A percentile compares a stretch with the other conserved stretches of the same genome.
Evolutionary conservation across 2,329 filamentous ascomycete genomes (phyloP).

Genomic region (Hymenoscyphus linearis): DNA sequence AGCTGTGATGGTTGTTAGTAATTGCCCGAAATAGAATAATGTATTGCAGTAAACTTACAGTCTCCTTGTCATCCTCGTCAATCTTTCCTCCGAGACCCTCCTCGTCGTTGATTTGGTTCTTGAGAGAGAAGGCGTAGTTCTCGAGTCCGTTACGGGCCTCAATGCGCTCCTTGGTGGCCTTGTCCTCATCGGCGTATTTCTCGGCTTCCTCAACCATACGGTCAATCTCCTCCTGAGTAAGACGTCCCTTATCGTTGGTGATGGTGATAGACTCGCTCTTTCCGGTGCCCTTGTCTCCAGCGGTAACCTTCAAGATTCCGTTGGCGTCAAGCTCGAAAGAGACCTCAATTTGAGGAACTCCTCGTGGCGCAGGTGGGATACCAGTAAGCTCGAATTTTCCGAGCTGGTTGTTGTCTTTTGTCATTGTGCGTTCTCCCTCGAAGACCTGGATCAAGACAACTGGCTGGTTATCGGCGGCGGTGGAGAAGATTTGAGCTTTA

Average conservation of each 20-base stretch:
- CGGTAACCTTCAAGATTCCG: conserved; percentile 94
- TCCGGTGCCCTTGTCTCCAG: conserved; percentile 95
- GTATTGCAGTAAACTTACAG: conserved; percentile 48
- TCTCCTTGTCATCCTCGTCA: conserved; percentile 96
- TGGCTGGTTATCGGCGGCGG: conserved; percentile 93
- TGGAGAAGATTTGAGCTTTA: conserved; percentile 98
- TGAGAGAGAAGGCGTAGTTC: conserved; percentile 98
- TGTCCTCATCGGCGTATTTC: conserved; percentile 98
- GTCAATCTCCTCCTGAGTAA: conserved; percentile 94
- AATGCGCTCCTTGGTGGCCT: conserved; percentile 94
- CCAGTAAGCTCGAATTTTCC: conserved; percentile 98
- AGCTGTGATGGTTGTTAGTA: conserved; percentile 50
- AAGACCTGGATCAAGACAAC: conserved; percentile 93
- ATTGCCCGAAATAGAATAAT: neutral
- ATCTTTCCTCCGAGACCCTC: conserved; percentile 98
- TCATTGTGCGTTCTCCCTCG: conserved; percentile 90
- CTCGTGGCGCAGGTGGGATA: conserved; percentile 90
- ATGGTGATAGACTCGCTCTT: conserved; percentile 98
- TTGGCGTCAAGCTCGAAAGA: conserved; percentile 97
- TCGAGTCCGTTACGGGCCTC: conserved; percentile 94
- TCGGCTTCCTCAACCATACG: conserved; percentile 98
- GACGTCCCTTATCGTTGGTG: conserved; percentile 98
- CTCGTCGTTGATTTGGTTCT: conserved; percentile 98
- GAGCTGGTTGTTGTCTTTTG: conserved; percentile 94
- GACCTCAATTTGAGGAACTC: conserved; percentile 97